These are phyloP conservation scores for Lentinula sp. DNA, from an alignment of 768 basidiomycete genomes.

Conservation along the genomic window DNA sequence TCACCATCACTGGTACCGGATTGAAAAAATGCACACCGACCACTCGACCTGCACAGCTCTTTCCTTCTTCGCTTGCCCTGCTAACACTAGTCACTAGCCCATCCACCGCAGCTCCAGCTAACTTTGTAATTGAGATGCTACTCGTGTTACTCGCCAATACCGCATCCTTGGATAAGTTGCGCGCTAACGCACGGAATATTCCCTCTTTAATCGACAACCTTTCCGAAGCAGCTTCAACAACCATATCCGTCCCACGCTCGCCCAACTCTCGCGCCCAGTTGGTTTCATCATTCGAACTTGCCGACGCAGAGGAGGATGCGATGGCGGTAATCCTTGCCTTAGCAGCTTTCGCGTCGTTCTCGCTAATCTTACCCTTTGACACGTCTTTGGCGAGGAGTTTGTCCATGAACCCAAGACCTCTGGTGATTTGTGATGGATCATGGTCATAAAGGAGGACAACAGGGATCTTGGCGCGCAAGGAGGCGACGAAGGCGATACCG, in stretches of 20 bases:
- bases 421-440: slow-evolving; percentile 65
- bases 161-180: slow-evolving; percentile 60
- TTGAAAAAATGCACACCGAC: slow-evolving; percentile 96
- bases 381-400: slow-evolving; percentile 87
- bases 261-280: background rate
- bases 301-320: slow-evolving; percentile 17
- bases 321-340: slow-evolving; percentile 45
- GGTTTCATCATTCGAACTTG: slow-evolving; percentile 22
- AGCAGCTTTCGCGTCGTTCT: slow-evolving; percentile 68
- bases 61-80: slow-evolving; percentile 58
- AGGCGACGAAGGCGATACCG: slow-evolving; percentile 86
- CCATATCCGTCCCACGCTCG: slow-evolving; percentile 1
- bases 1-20: slow-evolving; percentile 93
- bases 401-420: slow-evolving; percentile 71
- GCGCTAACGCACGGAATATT: slow-evolving; percentile 68
- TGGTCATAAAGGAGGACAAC: slow-evolving; percentile 76
- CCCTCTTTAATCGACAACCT: slow-evolving; percentile 68
- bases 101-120: slow-evolving; percentile 71
- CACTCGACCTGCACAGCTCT: slow-evolving; percentile 62
- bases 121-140: slow-evolving; percentile 91
- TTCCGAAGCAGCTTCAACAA: slow-evolving; percentile 77
- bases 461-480: slow-evolving; percentile 78
- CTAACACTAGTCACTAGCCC: slow-evolving; percentile 27
- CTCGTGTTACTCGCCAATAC: slow-evolving; percentile 93
- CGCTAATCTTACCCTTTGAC: slow-evolving; percentile 67